Evolutionary conservation across 805 yeast species (phyloP).

Genomic region (Sugiyamaella mastotermitis): DNA sequence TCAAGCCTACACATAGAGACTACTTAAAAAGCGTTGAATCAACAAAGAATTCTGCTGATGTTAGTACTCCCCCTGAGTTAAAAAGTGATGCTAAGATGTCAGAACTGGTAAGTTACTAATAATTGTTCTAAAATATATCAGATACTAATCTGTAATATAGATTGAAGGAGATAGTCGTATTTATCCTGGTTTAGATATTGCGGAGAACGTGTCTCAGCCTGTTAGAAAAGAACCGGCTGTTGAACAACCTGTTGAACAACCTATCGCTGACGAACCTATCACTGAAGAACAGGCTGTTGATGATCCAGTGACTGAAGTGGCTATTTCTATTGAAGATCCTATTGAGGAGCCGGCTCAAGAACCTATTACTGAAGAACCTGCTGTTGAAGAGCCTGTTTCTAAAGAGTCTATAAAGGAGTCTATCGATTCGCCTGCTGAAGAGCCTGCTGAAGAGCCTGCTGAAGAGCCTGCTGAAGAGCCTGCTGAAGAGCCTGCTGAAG

Average conservation of each 20-base stretch:
- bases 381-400: not conserved
- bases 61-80: too few relatives aligned
- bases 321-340: not conserved
- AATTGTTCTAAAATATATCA: not conserved
- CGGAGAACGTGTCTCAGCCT: not conserved
- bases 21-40: too few relatives aligned
- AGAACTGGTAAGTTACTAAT: not conserved
- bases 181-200: not conserved
- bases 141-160: not conserved
- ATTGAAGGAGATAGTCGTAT: not conserved
- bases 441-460: constrained; percentile 1
- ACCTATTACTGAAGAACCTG: not conserved
- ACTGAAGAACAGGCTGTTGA: constrained; percentile 2
- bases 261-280: not conserved
- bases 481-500: not conserved
- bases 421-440: not conserved
- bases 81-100: too few relatives aligned
- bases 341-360: not conserved
- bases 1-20: too few relatives aligned
- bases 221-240: constrained; percentile 1
- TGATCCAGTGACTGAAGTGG: constrained; percentile 1
- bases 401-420: not conserved
- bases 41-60: too few relatives aligned
- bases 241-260: constrained; percentile 1
- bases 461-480: not conserved